Base-by-base conservation (phyloP, 768 basidiomycete genomes). In the Phanerodontia chrysosporium region DNA sequence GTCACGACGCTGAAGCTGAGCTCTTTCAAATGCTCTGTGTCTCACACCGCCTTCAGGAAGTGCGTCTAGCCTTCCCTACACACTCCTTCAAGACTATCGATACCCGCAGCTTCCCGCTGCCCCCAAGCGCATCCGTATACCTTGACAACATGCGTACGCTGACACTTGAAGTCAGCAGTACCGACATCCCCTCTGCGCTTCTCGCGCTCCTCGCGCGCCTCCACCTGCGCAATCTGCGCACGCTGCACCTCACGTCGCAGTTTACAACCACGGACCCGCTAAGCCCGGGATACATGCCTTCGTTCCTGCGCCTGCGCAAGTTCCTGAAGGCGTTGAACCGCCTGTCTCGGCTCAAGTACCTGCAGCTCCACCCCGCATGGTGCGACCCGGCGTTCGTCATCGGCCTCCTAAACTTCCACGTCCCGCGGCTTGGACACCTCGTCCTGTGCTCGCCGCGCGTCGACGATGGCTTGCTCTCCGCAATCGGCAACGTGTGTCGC, bases 181-280 rank as follows among this genome's bases (percentile, higher is more conserved):
- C 70, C 28, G 83, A 87, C 65, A 82, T 88, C 45, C 85, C 86
- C 39, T 79, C 79, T 51, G 87, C 88, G 65, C 75, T 89, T 28
- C 69, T 78, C 21, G 74, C 76, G 51, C 73, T 86, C 61, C 70
- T 83, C 56, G 77, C 80, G 44, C 79, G 80, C 59, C 63, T 75
- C 72, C 18, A 72, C 78, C 7, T 85, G 83, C 24, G 69, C 70
- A 30, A 76, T 6, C 25, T 87, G 30, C 73, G 67, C 57, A 75
- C 73, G 28, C 72, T 89, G 45, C 72, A 71, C 45, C 74, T 89
- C 45, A 63, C 78, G 60, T 49, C 55, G 21, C 29, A 30, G 5
- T 56, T 48, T 28, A n/a, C 49, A 36, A 42, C 39, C 9, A 10
- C 36, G 51, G 45, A 14, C 12, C n/a, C 32, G 9, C 6, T 51